Evolutionary conservation across 352 stramenopile genomes (phyloP).

Genomic region (Pythium oligandrum): DNA sequence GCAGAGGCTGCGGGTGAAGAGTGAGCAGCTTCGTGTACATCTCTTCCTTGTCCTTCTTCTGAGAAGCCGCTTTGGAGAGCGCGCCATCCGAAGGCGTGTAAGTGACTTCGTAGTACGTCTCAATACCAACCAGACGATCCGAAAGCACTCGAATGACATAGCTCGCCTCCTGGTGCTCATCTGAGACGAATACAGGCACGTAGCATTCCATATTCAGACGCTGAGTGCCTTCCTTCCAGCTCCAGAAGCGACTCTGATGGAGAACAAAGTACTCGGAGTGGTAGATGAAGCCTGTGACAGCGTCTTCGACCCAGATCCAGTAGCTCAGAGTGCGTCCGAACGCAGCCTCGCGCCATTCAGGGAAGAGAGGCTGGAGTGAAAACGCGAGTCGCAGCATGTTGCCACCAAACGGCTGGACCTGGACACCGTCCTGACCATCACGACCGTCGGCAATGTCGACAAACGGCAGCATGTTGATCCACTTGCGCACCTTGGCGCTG

Average conservation of each 20-base stretch:
- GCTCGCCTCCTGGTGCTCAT: slow-evolving; percentile 70
- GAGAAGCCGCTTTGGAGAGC: too few species aligned
- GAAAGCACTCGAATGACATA: slow-evolving; percentile 95
- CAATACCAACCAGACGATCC: slow-evolving; percentile 96
- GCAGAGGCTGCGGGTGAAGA: slow-evolving; percentile 92
- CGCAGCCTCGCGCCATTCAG: slow-evolving; percentile 57
- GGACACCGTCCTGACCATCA: slow-evolving; percentile 8
- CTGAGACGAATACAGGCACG: slow-evolving; percentile 94
- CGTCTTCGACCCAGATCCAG: slow-evolving; percentile 99
- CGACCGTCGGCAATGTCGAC: slow-evolving; percentile 46
- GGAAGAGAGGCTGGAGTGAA: slow-evolving; percentile 54
- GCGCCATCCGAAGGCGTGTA: slow-evolving; percentile 38
- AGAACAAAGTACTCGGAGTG: slow-evolving; percentile 91
- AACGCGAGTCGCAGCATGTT: slow-evolving; percentile 94
- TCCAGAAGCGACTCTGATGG: slow-evolving; percentile 67
- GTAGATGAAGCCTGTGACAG: slow-evolving; percentile 89
- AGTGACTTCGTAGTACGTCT: slow-evolving; percentile 79
- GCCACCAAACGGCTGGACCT: slow-evolving; percentile 94
- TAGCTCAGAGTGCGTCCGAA: slow-evolving; percentile 74
- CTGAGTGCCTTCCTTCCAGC: slow-evolving; percentile 58
- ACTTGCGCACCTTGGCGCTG: slow-evolving; percentile 62
- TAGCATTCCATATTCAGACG: slow-evolving; percentile 92
- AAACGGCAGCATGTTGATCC: slow-evolving; percentile 58
- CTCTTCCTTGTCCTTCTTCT: slow-evolving; percentile 53
- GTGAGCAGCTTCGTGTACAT: slow-evolving; percentile 90